Base-by-base conservation (phyloP, 73 alveolate genomes). In the Diophrys sp. region DNA sequence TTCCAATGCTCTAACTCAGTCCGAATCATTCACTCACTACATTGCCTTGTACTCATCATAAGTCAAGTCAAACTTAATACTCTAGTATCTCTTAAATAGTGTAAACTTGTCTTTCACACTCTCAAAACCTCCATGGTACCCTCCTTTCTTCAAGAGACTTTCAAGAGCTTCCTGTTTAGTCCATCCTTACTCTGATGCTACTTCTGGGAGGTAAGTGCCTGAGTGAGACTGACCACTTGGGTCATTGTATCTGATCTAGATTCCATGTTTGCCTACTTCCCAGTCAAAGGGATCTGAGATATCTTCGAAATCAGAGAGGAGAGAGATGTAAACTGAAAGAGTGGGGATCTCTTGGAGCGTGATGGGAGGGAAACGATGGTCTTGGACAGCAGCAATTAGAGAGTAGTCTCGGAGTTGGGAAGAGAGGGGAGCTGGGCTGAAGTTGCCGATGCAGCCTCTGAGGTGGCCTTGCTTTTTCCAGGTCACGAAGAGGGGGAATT, bases 261-360 rank as follows among this genome's bases (percentile, higher is more conserved):
- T 88, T 8, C 98, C 98, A 80, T 93, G 98, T 67, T 71, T 83
- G 28, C 98, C 98, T 18, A 87, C 88, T 78, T 87, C 96, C 96
- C 96, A 93, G 73, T 90, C 98, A 32, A 73, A 74, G 8, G 85
- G 86, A 84, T 93, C 80, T n/a, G 78, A 87, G n/a, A 89, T 88
- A 11, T 81, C 73, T 67, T 87, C 95, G 73, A 93, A 93, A 44
- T 90, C 77, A 1, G 89, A 34, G 26, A 93, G 82, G 53, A 93
- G 55, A 73, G 89, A 71, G 1, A 93, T 73, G 44, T 81, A 87
- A 56, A 77, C 66, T 28, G 74, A 33, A 54, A 90, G 78, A 30
- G 72, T 56, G 29, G 87, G 81, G 0, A 93, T 73, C 75, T 93
- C 98, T 27, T 75, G 56, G 26, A 31, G 44, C 2, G 29, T 2